Evolutionary conservation across 768 basidiomycete genomes (phyloP).

Genomic region (Crepidotus variabilis): DNA sequence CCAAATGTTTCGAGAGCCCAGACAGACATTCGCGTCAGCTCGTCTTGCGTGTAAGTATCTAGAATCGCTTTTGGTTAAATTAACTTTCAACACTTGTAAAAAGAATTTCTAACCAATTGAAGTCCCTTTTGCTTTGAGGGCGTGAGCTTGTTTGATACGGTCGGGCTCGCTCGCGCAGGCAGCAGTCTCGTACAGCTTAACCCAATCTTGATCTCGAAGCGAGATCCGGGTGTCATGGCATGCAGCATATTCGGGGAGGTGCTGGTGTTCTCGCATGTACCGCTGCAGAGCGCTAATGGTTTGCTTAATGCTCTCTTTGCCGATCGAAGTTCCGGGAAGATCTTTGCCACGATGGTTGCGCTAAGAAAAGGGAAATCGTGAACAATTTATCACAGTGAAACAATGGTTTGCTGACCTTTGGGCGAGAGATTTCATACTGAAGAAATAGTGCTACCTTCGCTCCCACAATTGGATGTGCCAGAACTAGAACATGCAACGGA

Average conservation of each 20-base stretch:
- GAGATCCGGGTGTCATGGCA: conserved; percentile 14
- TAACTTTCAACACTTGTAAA: background rate
- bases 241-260: conserved; percentile 10
- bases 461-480: conserved; percentile 23
- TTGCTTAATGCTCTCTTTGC: conserved; percentile 21
- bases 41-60: conserved; percentile 23
- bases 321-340: conserved; percentile 20
- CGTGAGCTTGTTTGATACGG: conserved; percentile 12
- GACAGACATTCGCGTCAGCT: conserved; percentile 18
- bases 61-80: background rate
- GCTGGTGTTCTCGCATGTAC: conserved; percentile 16
- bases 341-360: conserved; percentile 11
- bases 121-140: conserved; percentile 19
- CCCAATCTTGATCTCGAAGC: conserved; percentile 16
- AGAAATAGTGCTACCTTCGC: conserved; percentile 28
- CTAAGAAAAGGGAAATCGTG: background rate
- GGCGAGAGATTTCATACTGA: conserved; percentile 21
- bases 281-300: conserved; percentile 25
- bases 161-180: conserved; percentile 16
- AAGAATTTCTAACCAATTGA: background rate
- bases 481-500: conserved; percentile 7
- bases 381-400: no score
- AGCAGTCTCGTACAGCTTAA: conserved; percentile 15
- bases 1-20: conserved; percentile 14
- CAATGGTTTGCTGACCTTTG: no score